Conservation (phyloP, 257 asterid species). For the Lithospermum erythrorhizon region DNA sequence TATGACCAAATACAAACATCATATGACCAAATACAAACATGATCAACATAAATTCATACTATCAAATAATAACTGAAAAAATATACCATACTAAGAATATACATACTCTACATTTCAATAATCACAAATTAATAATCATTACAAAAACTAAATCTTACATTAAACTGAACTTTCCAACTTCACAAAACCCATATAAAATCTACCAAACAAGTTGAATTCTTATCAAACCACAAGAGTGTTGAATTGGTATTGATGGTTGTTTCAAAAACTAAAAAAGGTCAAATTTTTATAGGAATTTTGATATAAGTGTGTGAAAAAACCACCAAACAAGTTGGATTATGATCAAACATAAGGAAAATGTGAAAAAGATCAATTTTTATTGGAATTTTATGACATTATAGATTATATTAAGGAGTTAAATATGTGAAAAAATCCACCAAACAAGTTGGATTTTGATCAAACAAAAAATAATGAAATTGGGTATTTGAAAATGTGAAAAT, state of each 20-base stretch:
- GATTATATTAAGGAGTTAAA: too few species aligned
- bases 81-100: slow-evolving; percentile 13
- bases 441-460: too few species aligned
- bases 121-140: slow-evolving; percentile 39
- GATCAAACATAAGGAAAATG: too few species aligned
- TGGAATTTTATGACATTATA: too few species aligned
- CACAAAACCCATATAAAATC: slow-evolving; percentile 47
- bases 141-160: slow-evolving; percentile 32
- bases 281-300: slow-evolving; percentile 19
- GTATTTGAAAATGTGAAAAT: too few species aligned
- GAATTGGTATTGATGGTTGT: slow-evolving; percentile 28
- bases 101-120: slow-evolving; percentile 39
- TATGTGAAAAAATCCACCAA: too few species aligned
- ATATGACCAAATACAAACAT: slow-evolving; percentile 9
- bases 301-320: too few species aligned
- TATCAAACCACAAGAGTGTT: slow-evolving; percentile 26
- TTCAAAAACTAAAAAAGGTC: slow-evolving; percentile 10
- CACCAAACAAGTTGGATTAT: too few species aligned
- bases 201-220: slow-evolving; percentile 14
- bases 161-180: slow-evolving; percentile 34
- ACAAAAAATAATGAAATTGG: too few species aligned
- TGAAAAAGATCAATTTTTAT: too few species aligned
- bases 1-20: background rate
- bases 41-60: slow-evolving; percentile 22
- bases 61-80: slow-evolving; percentile 7